These are phyloP conservation scores for Lactuca sativa DNA, from an alignment of 129 eudicot species.

Conservation along the genomic window DNA sequence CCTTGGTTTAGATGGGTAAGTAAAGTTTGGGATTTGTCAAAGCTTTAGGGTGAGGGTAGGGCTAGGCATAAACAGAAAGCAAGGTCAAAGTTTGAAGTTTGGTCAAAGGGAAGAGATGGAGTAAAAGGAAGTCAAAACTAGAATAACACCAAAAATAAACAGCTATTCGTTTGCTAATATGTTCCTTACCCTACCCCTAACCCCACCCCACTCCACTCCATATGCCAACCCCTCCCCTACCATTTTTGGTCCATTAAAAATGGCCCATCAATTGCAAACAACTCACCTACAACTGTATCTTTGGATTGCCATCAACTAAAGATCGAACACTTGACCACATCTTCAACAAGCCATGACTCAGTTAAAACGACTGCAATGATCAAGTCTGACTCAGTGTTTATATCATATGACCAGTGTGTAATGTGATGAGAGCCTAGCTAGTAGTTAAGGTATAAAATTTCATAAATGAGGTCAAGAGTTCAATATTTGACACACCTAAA, in stretches of 20 bases:
- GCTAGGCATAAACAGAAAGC: constrained; percentile 30
- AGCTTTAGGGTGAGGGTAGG: constrained; percentile 34
- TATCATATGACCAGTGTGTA: too few species aligned
- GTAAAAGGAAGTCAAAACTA: constrained; percentile 24
- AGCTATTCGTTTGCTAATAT: constrained; percentile 26
- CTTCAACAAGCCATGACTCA: not conserved
- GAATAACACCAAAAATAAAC: constrained; percentile 29
- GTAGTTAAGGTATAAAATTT: too few species aligned
- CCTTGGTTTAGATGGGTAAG: constrained; percentile 24
- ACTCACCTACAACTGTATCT: constrained; percentile 30
- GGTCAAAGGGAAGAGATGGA: constrained; percentile 26
- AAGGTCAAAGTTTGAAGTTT: constrained; percentile 32
- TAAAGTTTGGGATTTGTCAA: constrained; percentile 27
- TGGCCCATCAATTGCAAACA: constrained; percentile 12
- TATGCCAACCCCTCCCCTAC: not conserved
- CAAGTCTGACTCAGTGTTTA: too few species aligned
- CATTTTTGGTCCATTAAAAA: constrained; percentile 17
- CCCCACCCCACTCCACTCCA: not conserved
- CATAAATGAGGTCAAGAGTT: too few species aligned
- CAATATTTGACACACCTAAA: too few species aligned
- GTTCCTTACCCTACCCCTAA: not conserved
- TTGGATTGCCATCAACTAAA: constrained; percentile 7
- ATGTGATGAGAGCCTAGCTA: too few species aligned
- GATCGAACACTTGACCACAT: not conserved
- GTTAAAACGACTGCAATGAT: too few species aligned